These are phyloP conservation scores for Trypanosoma melophagium DNA, from an alignment of 208 protist species.

Conservation along the genomic window DNA sequence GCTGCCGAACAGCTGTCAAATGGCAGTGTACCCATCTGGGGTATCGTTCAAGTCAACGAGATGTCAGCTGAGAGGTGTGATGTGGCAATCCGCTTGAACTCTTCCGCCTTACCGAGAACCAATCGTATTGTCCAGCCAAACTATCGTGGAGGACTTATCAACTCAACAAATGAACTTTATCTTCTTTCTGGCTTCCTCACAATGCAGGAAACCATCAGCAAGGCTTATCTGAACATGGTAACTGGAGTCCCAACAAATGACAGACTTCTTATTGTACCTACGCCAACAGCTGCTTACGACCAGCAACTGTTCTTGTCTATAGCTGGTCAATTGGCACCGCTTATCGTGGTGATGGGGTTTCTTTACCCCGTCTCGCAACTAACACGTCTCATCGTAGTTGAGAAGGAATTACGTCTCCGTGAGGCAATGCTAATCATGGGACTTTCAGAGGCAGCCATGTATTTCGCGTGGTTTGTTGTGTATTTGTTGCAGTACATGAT, in stretches of 20 bases:
- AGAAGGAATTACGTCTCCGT: slow-evolving; percentile 34
- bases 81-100: slow-evolving; percentile 56
- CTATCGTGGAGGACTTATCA: slow-evolving; percentile 35
- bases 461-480: too few relatives aligned
- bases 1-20: slow-evolving; percentile 28
- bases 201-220: slow-evolving; percentile 39
- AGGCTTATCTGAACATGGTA: slow-evolving; percentile 37
- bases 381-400: slow-evolving; percentile 20
- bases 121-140: slow-evolving; percentile 10
- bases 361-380: slow-evolving; percentile 22
- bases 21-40: slow-evolving; percentile 35
- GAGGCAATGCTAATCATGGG: slow-evolving; percentile 49
- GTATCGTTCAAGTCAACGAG: slow-evolving; percentile 44
- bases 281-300: slow-evolving; percentile 38
- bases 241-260: background rate
- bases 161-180: slow-evolving; percentile 35
- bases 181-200: slow-evolving; percentile 45
- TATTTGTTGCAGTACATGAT: too few relatives aligned
- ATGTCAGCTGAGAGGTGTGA: slow-evolving; percentile 35
- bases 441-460: too few relatives aligned
- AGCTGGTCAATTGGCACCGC: slow-evolving; percentile 39
- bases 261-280: slow-evolving; percentile 8
- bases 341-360: slow-evolving; percentile 18
- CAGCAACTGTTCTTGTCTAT: slow-evolving; percentile 40
- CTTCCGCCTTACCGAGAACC: slow-evolving; percentile 39